Conservation (phyloP, 805 yeast species). For the Yarrowia osloensis region DNA sequence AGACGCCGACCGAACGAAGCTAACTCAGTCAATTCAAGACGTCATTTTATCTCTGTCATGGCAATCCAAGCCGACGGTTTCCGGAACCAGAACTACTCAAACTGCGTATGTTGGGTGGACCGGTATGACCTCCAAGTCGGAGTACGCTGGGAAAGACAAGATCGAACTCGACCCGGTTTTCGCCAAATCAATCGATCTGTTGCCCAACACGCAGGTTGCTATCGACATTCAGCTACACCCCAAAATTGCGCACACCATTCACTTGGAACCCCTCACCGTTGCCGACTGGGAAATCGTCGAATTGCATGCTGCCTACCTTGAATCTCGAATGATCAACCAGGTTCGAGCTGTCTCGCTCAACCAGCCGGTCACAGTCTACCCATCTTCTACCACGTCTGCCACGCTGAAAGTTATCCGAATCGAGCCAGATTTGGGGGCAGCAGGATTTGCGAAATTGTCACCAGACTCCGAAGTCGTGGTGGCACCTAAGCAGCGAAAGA, state of each 20-base stretch:
- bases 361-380: conserved; percentile 67
- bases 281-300: conserved; percentile 93
- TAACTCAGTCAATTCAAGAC: conserved; percentile 49
- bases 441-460: conserved; percentile 53
- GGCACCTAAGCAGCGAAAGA: conserved; percentile 59
- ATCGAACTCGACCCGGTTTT: conserved; percentile 70
- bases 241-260: conserved; percentile 61
- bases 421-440: conserved; percentile 41
- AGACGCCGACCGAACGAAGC: too few relatives aligned
- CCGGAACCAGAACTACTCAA: conserved; percentile 33
- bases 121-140: conserved; percentile 49
- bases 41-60: conserved; percentile 54
- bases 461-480: conserved; percentile 71
- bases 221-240: conserved; percentile 53
- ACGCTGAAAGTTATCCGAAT: conserved; percentile 55
- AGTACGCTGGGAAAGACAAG: conserved; percentile 32
- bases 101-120: conserved; percentile 64
- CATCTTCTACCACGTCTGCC: conserved; percentile 63
- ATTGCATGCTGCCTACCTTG: conserved; percentile 73
- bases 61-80: conserved; percentile 39
- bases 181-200: conserved; percentile 54
- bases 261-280: conserved; percentile 72
- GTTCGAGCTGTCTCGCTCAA: conserved; percentile 68
- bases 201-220: conserved; percentile 48
- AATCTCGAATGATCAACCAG: conserved; percentile 72